Percentiles rank a stretch among this genome's conserved stretches.
These are phyloP conservation scores for Dalbergia oliveri DNA, from an alignment of 306 rosid genomes.

Conservation along the genomic window DNA sequence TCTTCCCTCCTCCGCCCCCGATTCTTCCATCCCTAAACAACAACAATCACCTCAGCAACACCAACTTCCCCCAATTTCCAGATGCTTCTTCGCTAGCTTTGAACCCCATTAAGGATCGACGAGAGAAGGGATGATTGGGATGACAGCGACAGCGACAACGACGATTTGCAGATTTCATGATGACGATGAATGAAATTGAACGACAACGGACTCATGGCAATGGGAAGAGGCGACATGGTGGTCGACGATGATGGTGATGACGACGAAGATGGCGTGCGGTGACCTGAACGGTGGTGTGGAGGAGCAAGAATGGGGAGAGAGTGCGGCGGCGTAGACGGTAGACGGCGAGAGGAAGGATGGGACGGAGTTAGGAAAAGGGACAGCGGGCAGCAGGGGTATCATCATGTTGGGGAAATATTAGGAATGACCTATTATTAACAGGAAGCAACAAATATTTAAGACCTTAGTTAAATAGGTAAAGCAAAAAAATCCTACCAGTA, in stretches of 20 bases:
- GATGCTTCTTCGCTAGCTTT: conserved; percentile 44
- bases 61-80: neutral
- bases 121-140: conserved; percentile 58
- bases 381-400: conserved; percentile 75
- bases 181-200: conserved; percentile 60
- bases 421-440: no score
- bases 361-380: conserved; percentile 64
- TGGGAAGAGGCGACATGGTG: conserved; percentile 78
- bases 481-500: no score
- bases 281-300: conserved; percentile 68
- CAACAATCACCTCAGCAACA: neutral
- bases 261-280: conserved; percentile 76
- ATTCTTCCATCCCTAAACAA: conserved; percentile 9
- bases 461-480: no score
- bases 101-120: conserved; percentile 32
- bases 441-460: no score
- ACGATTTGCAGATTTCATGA: conserved; percentile 70
- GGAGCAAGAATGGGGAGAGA: conserved; percentile 90
- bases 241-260: no score
- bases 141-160: conserved; percentile 86
- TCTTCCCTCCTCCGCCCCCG: conserved; percentile 61
- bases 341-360: conserved; percentile 87
- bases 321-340: conserved; percentile 39
- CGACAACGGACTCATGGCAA: conserved; percentile 71
- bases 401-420: no score